These are phyloP conservation scores for Toxoplasma gondii DNA, from an alignment of 169 alveolate species.

Conservation along the genomic window DNA sequence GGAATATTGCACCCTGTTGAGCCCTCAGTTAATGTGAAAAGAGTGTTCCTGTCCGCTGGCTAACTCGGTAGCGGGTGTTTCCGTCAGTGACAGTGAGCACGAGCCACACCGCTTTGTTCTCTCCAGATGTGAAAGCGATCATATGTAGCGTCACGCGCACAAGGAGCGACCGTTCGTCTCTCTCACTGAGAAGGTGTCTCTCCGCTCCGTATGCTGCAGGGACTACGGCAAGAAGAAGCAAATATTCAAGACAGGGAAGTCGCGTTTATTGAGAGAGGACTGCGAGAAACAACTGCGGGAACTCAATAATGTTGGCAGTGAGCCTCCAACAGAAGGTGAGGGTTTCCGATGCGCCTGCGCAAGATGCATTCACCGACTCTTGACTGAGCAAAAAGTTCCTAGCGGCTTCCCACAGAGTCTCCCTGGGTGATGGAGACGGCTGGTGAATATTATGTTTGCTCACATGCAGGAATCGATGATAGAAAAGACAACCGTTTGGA, in stretches of 20 bases:
- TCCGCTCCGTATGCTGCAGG: conserved; percentile 18
- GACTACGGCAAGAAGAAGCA: conserved; percentile 35
- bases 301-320: conserved; percentile 20
- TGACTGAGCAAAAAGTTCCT: too few relatives aligned
- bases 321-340: conserved; percentile 56
- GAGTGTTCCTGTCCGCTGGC: too few relatives aligned
- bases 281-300: conserved; percentile 18
- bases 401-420: too few relatives aligned
- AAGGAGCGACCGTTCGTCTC: too few relatives aligned
- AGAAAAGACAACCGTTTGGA: background rate
- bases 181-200: too few relatives aligned
- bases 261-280: background rate
- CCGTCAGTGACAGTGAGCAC: too few relatives aligned
- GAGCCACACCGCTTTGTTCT: too few relatives aligned
- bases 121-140: too few relatives aligned
- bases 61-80: too few relatives aligned
- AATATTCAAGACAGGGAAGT: conserved; percentile 54
- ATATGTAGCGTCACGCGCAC: too few relatives aligned
- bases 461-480: background rate
- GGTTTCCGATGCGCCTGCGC: background rate
- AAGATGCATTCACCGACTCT: background rate
- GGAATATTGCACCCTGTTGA: too few relatives aligned
- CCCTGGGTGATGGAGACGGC: background rate
- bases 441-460: background rate
- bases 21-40: too few relatives aligned